These are phyloP conservation scores for Huntiella moniliformis DNA, from an alignment of 2,329 filamentous ascomycete genomes.

Conservation along the genomic window DNA sequence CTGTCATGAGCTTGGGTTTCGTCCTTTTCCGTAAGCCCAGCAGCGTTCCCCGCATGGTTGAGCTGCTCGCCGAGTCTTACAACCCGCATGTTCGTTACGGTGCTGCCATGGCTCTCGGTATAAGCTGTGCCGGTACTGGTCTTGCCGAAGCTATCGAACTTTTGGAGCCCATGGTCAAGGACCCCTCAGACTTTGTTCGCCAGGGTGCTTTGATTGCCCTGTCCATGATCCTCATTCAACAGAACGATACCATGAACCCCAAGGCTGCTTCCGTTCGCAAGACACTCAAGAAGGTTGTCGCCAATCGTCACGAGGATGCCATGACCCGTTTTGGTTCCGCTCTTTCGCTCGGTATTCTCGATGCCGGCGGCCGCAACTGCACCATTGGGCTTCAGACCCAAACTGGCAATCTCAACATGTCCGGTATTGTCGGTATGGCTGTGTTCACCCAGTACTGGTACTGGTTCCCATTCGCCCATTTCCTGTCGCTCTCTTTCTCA, in stretches of 20 bases:
- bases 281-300: constrained; percentile 81
- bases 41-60: constrained; percentile 95
- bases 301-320: constrained; percentile 90
- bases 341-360: constrained; percentile 87
- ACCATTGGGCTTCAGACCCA: constrained; percentile 95
- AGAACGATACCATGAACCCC: constrained; percentile 96
- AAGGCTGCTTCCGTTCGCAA: constrained; percentile 85
- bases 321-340: constrained; percentile 98
- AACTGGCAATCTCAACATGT: constrained; percentile 97
- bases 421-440: constrained; percentile 91
- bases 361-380: constrained; percentile 94
- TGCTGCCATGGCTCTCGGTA: constrained; percentile 94
- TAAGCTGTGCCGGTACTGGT: constrained; percentile 91
- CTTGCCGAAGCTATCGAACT: constrained; percentile 92
- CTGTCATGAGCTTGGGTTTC: constrained; percentile 94
- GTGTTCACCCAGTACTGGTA: constrained; percentile 99
- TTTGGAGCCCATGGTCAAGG: constrained; percentile 97
- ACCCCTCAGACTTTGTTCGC: constrained; percentile 93
- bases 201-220: constrained; percentile 89
- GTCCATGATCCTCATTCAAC: constrained; percentile 98
- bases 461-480: constrained; percentile 98
- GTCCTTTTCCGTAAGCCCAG: constrained; percentile 96
- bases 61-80: constrained; percentile 93
- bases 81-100: constrained; percentile 97
- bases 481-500: constrained; percentile 89